Evolutionary conservation across 1,284 basidiomycete genomes (phyloP), one percentile per base, ranked within the genome.

Genomic region (Inonotus obliquus): DNA sequence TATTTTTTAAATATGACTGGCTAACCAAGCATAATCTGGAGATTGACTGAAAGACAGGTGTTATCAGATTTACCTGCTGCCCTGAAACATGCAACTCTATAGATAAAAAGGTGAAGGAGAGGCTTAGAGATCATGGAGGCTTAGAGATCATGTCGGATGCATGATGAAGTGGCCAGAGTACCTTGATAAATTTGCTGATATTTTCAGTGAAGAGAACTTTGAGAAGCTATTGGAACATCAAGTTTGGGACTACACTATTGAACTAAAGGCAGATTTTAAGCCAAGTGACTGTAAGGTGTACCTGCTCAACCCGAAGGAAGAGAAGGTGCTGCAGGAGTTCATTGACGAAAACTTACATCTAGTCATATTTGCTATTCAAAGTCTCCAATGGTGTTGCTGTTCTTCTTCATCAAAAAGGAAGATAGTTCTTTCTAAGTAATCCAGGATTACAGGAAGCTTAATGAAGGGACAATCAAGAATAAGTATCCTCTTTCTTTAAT

Each of bases 381-480:
- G 17, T 39, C 38, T 1, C 38, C 38, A 39, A 39, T 39, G 2
- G 38, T 17, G 17, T 39, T 17, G 17, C 38, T 17, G 17, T 39
- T 39, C 38, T 39, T 39, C 2, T 39, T 39, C 17, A 39, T 39
- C 2, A 39, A 39, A 17, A 39, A 39, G 38, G 38, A 39, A 2
- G 38, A 39, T 2, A 17, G 2, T 1, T 11, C 11, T 2, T 39
- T 39, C 11, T 3, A 17, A 2, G 38, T 39, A 3, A 39, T 39
- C 2, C 38, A 39, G 2, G 38, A 80, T 58, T 80, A 80, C 65
- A 54, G 71, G 0, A 63, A 64, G 11, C 64, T 79, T 13, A 80
- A 80, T n/a, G n/a, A 62, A 65, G 0, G 72, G 74, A 0, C 68
- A 67, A 37, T 64, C 67, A 37, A 79, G n/a, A n/a, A n/a, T n/a